phyloP scores from a whole-genome alignment of 371 early-diverging fungal genomes.

The Syncephalastrum monosporum region DNA sequence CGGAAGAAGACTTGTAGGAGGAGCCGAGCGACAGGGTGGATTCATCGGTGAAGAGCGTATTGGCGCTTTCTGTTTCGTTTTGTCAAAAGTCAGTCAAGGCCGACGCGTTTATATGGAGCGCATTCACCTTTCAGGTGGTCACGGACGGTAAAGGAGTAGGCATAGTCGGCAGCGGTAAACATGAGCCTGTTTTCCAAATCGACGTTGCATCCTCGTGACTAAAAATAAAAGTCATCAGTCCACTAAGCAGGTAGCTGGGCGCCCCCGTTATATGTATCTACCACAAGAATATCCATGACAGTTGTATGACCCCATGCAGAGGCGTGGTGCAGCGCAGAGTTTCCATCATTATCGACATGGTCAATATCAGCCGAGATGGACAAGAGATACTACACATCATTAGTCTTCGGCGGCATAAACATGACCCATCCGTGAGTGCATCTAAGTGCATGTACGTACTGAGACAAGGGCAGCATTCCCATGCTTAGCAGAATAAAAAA shows the following conservation, averaged over 20 bases:
- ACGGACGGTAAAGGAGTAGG: slow-evolving; percentile 40
- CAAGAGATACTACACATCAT: slow-evolving; percentile 34
- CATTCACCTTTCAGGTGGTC: slow-evolving; percentile 40
- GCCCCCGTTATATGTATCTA: slow-evolving; percentile 7
- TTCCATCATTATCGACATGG: slow-evolving; percentile 52
- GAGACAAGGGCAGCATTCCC: slow-evolving; percentile 51
- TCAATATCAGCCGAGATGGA: slow-evolving; percentile 52
- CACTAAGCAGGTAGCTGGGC: no score
- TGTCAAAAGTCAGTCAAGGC: no score
- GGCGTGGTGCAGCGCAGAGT: slow-evolving; percentile 52
- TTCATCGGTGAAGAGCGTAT: slow-evolving; percentile 33
- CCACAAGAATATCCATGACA: slow-evolving; percentile 47
- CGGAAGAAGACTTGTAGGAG: slow-evolving; percentile 26
- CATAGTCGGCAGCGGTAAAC: slow-evolving; percentile 45
- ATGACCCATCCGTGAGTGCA: not conserved
- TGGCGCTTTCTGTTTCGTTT: slow-evolving; percentile 26
- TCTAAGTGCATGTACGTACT: slow-evolving; percentile 20
- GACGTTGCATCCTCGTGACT: slow-evolving; percentile 50
- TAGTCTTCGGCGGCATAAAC: not conserved
- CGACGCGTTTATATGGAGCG: no score
- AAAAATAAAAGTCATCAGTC: not conserved
- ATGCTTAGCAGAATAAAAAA: slow-evolving; percentile 46
- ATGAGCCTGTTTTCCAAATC: slow-evolving; percentile 39
- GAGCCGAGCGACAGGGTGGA: slow-evolving; percentile 36
- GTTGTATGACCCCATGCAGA: slow-evolving; percentile 51